These are phyloP conservation scores for Talaromyces stipitatus DNA, from an alignment of 495 filamentous ascomycete species.

Conservation along the genomic window DNA sequence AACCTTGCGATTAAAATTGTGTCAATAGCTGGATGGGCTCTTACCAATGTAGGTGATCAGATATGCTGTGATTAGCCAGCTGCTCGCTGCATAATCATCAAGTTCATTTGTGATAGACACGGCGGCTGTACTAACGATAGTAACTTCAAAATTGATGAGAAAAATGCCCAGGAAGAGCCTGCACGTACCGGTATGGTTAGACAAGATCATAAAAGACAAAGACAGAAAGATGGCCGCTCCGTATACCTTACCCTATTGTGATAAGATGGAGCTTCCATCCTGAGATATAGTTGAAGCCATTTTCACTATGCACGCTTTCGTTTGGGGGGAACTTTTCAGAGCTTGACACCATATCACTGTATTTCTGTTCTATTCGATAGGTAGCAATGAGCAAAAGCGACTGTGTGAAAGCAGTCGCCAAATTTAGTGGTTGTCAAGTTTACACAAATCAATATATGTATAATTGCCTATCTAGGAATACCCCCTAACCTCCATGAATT, in stretches of 20 bases:
- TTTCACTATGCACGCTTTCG: not conserved
- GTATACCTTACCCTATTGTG: not conserved
- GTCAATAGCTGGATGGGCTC: conserved; percentile 9
- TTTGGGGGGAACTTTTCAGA: not conserved
- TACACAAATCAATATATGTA: too few relatives aligned
- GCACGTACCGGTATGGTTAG: conserved; percentile 25
- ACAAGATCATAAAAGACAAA: not conserved
- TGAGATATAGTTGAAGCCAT: not conserved
- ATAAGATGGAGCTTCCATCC: not conserved
- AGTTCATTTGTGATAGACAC: conserved; percentile 47
- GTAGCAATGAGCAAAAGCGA: too few relatives aligned
- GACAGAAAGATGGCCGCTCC: too few relatives aligned
- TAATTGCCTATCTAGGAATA: too few relatives aligned
- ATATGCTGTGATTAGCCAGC: conserved; percentile 49
- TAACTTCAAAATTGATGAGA: conserved; percentile 50
- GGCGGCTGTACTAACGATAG: conserved; percentile 54
- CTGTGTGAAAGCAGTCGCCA: too few relatives aligned
- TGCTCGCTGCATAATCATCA: conserved; percentile 33
- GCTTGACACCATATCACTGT: too few relatives aligned
- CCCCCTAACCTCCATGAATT: too few relatives aligned
- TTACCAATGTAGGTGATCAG: conserved; percentile 46
- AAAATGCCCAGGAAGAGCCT: conserved; percentile 32
- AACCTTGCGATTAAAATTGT: too few relatives aligned
- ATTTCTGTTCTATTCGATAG: too few relatives aligned
- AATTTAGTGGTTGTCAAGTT: too few relatives aligned